A percentile compares a stretch with the other conserved stretches of the same genome.
Conservation (phyloP, 2,329 filamentous ascomycete genomes). For the Xylaria sp. region DNA sequence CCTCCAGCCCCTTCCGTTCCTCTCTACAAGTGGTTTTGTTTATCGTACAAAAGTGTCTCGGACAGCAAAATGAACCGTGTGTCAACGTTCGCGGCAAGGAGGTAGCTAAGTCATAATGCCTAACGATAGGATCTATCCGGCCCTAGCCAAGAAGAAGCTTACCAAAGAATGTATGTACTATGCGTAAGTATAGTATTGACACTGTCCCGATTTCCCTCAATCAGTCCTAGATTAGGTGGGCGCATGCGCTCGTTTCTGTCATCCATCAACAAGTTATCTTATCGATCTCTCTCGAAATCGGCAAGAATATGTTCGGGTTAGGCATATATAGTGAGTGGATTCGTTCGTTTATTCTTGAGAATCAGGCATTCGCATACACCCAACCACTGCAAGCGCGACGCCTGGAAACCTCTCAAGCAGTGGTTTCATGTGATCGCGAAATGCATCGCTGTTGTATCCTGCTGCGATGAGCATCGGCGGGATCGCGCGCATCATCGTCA, state of each 20-base stretch:
- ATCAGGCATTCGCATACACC: constrained; percentile 24
- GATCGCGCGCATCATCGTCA: constrained; percentile 40
- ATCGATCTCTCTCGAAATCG: not conserved
- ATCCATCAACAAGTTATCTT: constrained; percentile 13
- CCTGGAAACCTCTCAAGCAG: constrained; percentile 25
- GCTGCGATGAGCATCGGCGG: constrained; percentile 31
- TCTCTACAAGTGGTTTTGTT: constrained; percentile 12
- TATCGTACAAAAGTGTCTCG: constrained; percentile 20
- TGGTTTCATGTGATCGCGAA: constrained; percentile 27
- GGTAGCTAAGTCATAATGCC: not conserved
- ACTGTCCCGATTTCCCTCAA: constrained; percentile 28
- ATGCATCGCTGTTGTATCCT: constrained; percentile 27
- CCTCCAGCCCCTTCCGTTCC: constrained; percentile 3
- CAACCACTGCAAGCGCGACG: constrained; percentile 22
- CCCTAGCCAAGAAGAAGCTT: constrained; percentile 14
- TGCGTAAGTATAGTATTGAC: constrained; percentile 12
- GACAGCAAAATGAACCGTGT: constrained; percentile 30
- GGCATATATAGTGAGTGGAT: not conserved
- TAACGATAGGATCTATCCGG: constrained; percentile 33
- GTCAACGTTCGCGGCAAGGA: constrained; percentile 14
- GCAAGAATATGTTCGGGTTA: not conserved
- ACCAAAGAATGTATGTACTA: not conserved
- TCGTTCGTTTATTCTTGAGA: constrained; percentile 3
- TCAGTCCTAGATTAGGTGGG: constrained; percentile 4
- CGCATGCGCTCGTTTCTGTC: constrained; percentile 16